Evolutionary conservation across 192 early-diverging fungal species (phyloP).

Genomic region (Jimgerdemannia lactiflua): DNA sequence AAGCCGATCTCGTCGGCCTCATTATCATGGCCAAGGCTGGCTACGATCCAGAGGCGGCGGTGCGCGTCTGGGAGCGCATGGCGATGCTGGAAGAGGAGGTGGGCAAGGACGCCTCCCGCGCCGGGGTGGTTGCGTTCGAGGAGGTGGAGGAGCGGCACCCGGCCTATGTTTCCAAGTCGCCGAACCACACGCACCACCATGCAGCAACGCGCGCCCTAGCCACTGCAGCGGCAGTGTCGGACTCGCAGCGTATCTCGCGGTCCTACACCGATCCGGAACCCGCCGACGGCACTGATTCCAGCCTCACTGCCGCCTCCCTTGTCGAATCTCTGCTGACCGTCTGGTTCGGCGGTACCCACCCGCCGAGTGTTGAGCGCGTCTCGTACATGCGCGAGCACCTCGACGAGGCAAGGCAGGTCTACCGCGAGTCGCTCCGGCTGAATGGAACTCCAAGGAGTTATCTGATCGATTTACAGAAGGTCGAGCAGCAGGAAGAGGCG

Average conservation of each 20-base stretch:
- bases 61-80: slow-evolving; percentile 51
- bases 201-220: background rate
- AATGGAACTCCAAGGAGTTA: slow-evolving; percentile 19
- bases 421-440: slow-evolving; percentile 15
- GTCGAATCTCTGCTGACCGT: slow-evolving; percentile 15
- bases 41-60: slow-evolving; percentile 48
- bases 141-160: slow-evolving; percentile 1
- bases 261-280: too few species aligned
- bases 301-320: background rate
- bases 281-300: too few species aligned
- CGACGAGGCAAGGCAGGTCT: slow-evolving; percentile 20
- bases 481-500: background rate
- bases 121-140: background rate
- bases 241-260: background rate
- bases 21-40: slow-evolving; percentile 52
- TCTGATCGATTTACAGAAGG: background rate
- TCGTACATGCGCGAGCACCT: slow-evolving; percentile 30
- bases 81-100: slow-evolving; percentile 23
- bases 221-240: background rate
- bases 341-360: slow-evolving; percentile 38
- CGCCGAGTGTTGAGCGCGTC: slow-evolving; percentile 29
- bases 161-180: background rate
- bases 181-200: background rate
- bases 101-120: background rate
- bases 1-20: slow-evolving; percentile 39